Base-by-base conservation (phyloP, 73 alveolate species). In the Strombidium stylifer region DNA sequence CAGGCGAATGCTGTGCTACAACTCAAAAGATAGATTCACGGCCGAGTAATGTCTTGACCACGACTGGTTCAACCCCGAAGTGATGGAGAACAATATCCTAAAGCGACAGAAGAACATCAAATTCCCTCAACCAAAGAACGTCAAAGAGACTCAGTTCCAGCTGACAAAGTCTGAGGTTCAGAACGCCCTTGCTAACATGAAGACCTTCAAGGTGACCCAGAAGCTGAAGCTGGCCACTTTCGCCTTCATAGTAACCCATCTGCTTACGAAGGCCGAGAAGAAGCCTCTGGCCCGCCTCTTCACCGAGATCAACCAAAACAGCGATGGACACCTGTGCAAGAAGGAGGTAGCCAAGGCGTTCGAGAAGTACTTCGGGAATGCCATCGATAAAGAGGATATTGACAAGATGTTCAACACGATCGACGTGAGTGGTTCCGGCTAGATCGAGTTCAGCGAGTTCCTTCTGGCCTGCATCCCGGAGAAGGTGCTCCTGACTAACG, bases 181-280 rank as follows among this genome's bases (percentile, higher is more conserved):
- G n/a, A 58, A 51, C 15, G 80, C 86, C 12, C 68, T 84, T 18
- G 44, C 64, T 35, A 93, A 93, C 84, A 81, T 93, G 72, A 68
- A 82, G 28, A 76, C 74, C 48, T 93, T 93, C 84, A 51, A 88
- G 32, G 94, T 95, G 26, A 82, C 78, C 19, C 79, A 90, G 41
- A 90, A 93, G 73, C 86, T 93, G 45, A 85, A 92, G 27, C 71
- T 83, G n/a, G 98, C 97, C 10, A 92, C 87, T 32, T 73, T 77
- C 21, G 73, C 96, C 15, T 93, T 82, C 87, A 93, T 93, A 31
- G 94, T 86, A 16, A 62, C 86, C 52, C 85, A 92, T 52, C 76
- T 92, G 40, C 74, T 82, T 54, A 69, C 82, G 46, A 84, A 85
- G 61, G 86, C 72, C 35, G 96, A 93, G 76, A 70, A 79, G 26